These are phyloP conservation scores for Tardiomyces depauwii DNA, from an alignment of 1,139 yeast species.

Conservation along the genomic window DNA sequence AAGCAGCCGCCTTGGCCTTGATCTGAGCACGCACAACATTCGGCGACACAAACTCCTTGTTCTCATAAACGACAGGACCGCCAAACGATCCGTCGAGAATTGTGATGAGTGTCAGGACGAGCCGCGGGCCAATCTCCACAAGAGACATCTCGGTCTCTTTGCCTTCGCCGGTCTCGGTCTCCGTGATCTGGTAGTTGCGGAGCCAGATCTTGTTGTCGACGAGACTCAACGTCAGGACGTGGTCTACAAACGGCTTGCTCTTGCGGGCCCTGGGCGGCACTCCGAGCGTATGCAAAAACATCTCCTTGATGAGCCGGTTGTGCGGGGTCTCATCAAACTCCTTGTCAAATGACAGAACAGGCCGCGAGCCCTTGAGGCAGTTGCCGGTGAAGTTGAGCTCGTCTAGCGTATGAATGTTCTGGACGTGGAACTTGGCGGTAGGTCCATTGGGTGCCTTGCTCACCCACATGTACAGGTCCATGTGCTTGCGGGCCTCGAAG, in stretches of 20 bases:
- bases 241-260: conserved; percentile 90
- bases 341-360: conserved; percentile 81
- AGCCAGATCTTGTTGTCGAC: conserved; percentile 95
- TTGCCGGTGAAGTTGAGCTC: conserved; percentile 95
- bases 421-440: conserved; percentile 84
- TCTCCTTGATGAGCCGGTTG: conserved; percentile 65
- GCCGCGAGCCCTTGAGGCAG: conserved; percentile 92
- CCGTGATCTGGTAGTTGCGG: conserved; percentile 87
- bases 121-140: conserved; percentile 95
- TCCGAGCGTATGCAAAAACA: conserved; percentile 80
- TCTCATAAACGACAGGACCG: conserved; percentile 95
- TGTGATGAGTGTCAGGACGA: conserved; percentile 85
- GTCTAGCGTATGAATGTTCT: conserved; percentile 91
- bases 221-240: conserved; percentile 83
- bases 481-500: conserved; percentile 94
- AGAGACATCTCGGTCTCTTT: conserved; percentile 49
- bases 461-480: conserved; percentile 89
- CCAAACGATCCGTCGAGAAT: conserved; percentile 95
- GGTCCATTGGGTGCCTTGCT: conserved; percentile 98
- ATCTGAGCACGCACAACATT: conserved; percentile 87
- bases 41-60: conserved; percentile 93
- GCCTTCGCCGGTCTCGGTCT: conserved; percentile 44
- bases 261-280: conserved; percentile 96
- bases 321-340: conserved; percentile 60
- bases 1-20: conserved; percentile 68